Evolutionary conservation across 371 early-diverging fungal genomes (phyloP).

Genomic region (Mortierella sp.): DNA sequence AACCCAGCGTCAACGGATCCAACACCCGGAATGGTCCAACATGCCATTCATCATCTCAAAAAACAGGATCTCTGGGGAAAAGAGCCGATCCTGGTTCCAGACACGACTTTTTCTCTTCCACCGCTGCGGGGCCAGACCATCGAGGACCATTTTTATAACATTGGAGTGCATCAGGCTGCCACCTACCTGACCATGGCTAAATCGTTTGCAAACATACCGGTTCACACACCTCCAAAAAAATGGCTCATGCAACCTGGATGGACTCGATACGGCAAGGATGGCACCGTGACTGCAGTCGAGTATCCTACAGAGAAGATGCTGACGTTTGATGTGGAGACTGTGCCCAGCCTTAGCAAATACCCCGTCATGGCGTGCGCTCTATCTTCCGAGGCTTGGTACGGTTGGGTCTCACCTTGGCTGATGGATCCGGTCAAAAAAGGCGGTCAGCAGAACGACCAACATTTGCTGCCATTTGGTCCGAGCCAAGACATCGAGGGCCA

Average conservation of each 20-base stretch:
- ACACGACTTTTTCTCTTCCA: constrained; percentile 63
- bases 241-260: constrained; percentile 83
- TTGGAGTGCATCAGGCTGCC: constrained; percentile 75
- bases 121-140: constrained; percentile 68
- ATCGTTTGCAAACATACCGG: constrained; percentile 27
- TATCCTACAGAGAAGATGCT: constrained; percentile 73
- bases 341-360: constrained; percentile 72
- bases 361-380: constrained; percentile 89
- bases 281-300: constrained; percentile 56
- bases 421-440: constrained; percentile 23
- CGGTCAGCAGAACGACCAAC: constrained; percentile 34
- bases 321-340: constrained; percentile 92
- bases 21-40: constrained; percentile 50
- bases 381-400: constrained; percentile 85
- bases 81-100: constrained; percentile 59
- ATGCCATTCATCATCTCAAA: constrained; percentile 68
- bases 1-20: constrained; percentile 15
- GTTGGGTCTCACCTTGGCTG: constrained; percentile 89
- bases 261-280: constrained; percentile 79
- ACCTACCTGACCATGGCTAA: constrained; percentile 19
- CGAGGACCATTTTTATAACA: constrained; percentile 83
- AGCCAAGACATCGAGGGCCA: constrained; percentile 47
- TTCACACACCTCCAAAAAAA: constrained; percentile 65
- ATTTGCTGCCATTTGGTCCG: constrained; percentile 29
- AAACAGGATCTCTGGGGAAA: constrained; percentile 75